Conservation (phyloP, 306 rosid species). For the Amphicarpaea edgeworthii region DNA sequence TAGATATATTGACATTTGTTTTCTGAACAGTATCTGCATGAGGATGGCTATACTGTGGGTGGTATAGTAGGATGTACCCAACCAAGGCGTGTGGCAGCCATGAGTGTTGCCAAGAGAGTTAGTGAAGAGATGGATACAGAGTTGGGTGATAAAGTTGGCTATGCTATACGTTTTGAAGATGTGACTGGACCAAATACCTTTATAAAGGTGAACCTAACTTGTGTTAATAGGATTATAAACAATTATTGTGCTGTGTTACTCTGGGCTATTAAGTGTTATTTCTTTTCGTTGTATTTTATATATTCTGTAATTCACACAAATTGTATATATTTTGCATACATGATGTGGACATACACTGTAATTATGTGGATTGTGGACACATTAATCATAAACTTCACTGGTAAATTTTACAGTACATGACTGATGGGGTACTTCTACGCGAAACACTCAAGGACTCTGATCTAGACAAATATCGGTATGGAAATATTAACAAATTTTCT, state of each 20-base stretch:
- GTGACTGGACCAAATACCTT: conserved; percentile 90
- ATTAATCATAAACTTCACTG: conserved; percentile 25
- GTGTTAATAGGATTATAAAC: conserved; percentile 23
- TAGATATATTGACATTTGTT: conserved; percentile 46
- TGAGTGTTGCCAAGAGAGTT: conserved; percentile 99
- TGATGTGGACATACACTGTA: conserved; percentile 23
- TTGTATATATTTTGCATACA: neutral
- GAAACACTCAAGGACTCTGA: conserved; percentile 98
- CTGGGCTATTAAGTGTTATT: conserved; percentile 16
- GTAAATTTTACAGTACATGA: conserved; percentile 84
- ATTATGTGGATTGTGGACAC: neutral
- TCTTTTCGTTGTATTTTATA: neutral
- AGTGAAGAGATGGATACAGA: conserved; percentile 99
- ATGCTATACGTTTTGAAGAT: conserved; percentile 98
- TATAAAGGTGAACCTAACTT: conserved; percentile 68
- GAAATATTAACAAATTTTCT: conserved; percentile 24
- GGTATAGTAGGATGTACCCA: conserved; percentile 97
- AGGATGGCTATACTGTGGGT: conserved; percentile 83
- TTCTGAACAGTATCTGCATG: conserved; percentile 82
- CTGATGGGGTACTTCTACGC: conserved; percentile 97
- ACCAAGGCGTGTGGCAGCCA: conserved; percentile 99
- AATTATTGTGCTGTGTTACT: neutral
- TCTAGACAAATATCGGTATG: conserved; percentile 93
- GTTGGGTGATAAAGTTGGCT: conserved; percentile 91
- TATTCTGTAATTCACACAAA: too few relatives aligned